A percentile compares a stretch with the other conserved stretches of the same genome.
Evolutionary conservation across 2,329 filamentous ascomycete genomes (phyloP).

Genomic region (Acephala macrosclerotiorum): DNA sequence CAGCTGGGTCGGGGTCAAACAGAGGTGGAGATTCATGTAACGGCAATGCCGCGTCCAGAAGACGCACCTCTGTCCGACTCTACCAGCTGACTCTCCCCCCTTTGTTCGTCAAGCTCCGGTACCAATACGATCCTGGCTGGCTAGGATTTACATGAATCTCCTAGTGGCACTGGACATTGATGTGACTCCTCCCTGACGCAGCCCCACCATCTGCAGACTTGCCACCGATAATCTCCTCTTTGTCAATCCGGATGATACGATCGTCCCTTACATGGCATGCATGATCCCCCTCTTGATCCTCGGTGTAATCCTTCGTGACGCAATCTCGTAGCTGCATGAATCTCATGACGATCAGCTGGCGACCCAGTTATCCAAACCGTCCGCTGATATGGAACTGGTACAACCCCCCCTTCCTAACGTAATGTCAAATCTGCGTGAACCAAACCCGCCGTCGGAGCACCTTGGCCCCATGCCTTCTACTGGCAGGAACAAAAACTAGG

Average conservation of each 20-base stretch:
- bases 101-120: no score
- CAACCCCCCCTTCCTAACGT: no score
- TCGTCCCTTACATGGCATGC: constrained; percentile 19
- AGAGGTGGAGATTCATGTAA: no score
- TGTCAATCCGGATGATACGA: constrained; percentile 22
- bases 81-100: no score
- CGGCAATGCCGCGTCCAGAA: no score
- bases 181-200: constrained; percentile 25
- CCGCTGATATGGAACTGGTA: no score
- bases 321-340: constrained; percentile 19
- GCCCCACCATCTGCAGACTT: constrained; percentile 22
- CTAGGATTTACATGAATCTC: constrained; percentile 14
- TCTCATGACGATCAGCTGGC: background rate
- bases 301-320: constrained; percentile 11
- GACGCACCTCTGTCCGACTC: no score
- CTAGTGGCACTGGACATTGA: constrained; percentile 18
- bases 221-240: constrained; percentile 20
- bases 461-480: constrained; percentile 22
- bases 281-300: constrained; percentile 22
- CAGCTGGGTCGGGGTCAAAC: no score
- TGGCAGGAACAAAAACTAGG: constrained; percentile 26
- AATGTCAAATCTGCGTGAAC: constrained; percentile 18
- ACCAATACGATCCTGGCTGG: background rate
- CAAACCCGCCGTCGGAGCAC: constrained; percentile 21
- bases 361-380: no score